Conservation (phyloP, 768 basidiomycete species). For the Lentinula guzmanii region DNA sequence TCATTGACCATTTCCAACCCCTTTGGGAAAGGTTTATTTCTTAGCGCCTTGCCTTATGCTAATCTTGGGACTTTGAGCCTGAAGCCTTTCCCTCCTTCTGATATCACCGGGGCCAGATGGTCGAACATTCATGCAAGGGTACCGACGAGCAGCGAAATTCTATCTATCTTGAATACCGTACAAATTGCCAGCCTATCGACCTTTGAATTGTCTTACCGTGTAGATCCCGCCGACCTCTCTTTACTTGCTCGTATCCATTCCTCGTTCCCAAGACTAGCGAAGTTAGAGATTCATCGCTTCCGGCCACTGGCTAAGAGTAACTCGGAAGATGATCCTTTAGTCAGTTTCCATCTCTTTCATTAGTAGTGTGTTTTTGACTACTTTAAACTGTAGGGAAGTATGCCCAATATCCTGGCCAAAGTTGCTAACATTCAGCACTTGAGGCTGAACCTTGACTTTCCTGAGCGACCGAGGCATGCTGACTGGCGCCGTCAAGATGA, state of each 20-base stretch:
- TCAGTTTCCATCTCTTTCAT: neutral
- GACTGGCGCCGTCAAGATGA: neutral
- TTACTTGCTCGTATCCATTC: neutral
- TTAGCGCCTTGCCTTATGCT: neutral
- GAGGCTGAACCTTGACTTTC: conserved; percentile 2
- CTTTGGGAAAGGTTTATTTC: neutral
- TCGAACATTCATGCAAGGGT: neutral
- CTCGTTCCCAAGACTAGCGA: neutral
- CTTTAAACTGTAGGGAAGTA: neutral
- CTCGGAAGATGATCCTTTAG: conserved; percentile 4
- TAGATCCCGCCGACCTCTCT: neutral
- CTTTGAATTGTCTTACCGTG: neutral
- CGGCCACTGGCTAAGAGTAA: neutral
- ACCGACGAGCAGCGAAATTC: neutral
- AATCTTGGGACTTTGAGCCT: neutral
- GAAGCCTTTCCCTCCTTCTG: neutral
- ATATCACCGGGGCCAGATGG: neutral
- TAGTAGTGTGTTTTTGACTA: neutral
- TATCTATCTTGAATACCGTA: neutral
- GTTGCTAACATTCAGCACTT: neutral
- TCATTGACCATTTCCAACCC: neutral
- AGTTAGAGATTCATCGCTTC: conserved; percentile 2
- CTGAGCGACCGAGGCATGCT: neutral
- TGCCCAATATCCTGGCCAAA: neutral
- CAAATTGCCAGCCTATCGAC: neutral